These are phyloP conservation scores for Saururus chinensis DNA, from an alignment of 164 flowering plant genomes.

Conservation along the genomic window DNA sequence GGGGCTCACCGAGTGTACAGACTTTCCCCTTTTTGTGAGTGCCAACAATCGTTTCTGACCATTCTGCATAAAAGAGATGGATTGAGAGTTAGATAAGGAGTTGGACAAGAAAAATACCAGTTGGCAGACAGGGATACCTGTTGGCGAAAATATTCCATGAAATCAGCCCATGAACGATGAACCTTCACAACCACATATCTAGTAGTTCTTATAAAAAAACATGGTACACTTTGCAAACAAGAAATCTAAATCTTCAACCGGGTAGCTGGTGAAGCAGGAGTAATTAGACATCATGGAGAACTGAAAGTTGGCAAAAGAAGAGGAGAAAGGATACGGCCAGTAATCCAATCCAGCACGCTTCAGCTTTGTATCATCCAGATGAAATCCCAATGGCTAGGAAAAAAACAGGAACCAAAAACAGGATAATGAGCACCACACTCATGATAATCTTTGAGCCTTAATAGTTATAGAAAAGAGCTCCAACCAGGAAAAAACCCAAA, in stretches of 20 bases:
- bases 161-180: slow-evolving; percentile 85
- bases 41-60: slow-evolving; percentile 85
- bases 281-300: background rate
- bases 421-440: background rate
- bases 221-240: background rate
- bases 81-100: background rate
- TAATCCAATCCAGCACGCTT: slow-evolving; percentile 97
- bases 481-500: background rate
- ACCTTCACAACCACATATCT: slow-evolving; percentile 94
- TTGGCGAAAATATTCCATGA: slow-evolving; percentile 57
- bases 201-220: slow-evolving; percentile 12
- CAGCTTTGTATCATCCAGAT: slow-evolving; percentile 72
- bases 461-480: too few relatives aligned
- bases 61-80: slow-evolving; percentile 31
- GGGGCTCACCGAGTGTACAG: slow-evolving; percentile 62
- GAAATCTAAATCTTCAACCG: background rate
- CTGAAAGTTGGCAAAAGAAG: too few relatives aligned
- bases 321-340: slow-evolving; percentile 81
- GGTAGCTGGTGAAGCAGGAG: background rate
- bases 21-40: slow-evolving; percentile 72
- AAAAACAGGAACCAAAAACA: background rate
- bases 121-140: slow-evolving; percentile 33
- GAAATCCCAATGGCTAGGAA: slow-evolving; percentile 81
- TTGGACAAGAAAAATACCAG: too few relatives aligned
- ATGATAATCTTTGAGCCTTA: too few relatives aligned